A percentile compares a stretch with the other conserved stretches of the same genome.
phyloP scores from a whole-genome alignment of 192 early-diverging fungal species.

The Backusella liffmaniae region DNA sequence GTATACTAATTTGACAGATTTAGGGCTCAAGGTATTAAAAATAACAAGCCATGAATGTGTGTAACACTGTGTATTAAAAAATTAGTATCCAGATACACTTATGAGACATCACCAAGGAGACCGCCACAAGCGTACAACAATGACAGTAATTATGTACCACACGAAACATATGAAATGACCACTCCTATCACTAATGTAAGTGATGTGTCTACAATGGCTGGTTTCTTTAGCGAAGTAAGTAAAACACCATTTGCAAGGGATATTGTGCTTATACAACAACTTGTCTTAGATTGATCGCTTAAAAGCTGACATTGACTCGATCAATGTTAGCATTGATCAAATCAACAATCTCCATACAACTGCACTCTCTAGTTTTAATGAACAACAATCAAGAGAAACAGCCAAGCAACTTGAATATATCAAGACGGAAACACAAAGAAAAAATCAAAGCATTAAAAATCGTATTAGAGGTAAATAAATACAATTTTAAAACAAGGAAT shows the following conservation, averaged over 20 bases:
- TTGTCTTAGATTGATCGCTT: conserved; percentile 15
- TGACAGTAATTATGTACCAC: neutral
- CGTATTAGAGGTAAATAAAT: conserved; percentile 43
- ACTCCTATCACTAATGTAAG: neutral
- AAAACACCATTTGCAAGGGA: neutral
- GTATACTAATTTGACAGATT: conserved; percentile 6
- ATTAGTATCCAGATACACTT: neutral
- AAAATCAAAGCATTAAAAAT: conserved; percentile 41
- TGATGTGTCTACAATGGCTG: conserved; percentile 8
- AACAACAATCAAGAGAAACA: conserved; percentile 11
- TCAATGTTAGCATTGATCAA: conserved; percentile 12
- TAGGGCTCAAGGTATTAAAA: neutral
- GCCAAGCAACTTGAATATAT: conserved; percentile 17
- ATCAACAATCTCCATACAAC: conserved; percentile 14
- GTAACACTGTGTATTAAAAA: neutral
- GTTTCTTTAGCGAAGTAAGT: conserved; percentile 23
- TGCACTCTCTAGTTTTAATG: conserved; percentile 17
- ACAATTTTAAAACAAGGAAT: neutral
- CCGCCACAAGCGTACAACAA: neutral
- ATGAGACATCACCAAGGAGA: neutral
- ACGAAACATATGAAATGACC: conserved; percentile 21
- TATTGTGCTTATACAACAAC: neutral
- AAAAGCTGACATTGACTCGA: conserved; percentile 14
- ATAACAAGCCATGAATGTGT: neutral
- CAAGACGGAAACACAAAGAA: conserved; percentile 25